phyloP scores from a whole-genome alignment of 306 rosid species.

The Arachis stenosperma region DNA sequence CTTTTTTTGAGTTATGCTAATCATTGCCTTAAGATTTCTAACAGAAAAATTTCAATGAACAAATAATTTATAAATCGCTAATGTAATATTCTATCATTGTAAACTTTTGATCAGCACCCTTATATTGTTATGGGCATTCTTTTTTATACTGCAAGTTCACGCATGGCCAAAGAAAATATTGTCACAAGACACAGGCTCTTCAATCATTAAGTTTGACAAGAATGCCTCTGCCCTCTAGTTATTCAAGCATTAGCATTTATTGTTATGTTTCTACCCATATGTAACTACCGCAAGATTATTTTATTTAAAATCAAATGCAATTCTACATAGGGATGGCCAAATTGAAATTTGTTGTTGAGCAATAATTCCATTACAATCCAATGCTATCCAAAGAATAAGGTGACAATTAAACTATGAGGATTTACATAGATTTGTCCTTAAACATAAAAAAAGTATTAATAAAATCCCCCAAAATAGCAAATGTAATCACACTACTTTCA shows the following conservation, averaged over 20 bases:
- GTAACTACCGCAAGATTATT: background rate
- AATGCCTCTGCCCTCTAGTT: background rate
- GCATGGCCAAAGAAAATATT: background rate
- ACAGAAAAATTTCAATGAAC: no score
- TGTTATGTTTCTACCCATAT: background rate
- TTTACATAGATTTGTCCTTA: no score
- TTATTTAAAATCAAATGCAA: background rate
- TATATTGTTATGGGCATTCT: background rate
- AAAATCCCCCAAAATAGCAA: no score
- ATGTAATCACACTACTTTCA: no score
- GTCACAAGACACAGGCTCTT: background rate
- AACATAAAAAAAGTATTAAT: no score
- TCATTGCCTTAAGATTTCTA: no score
- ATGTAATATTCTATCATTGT: no score
- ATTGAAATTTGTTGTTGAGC: background rate
- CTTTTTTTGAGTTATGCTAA: background rate
- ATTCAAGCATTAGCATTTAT: background rate
- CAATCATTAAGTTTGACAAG: background rate
- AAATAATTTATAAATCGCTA: no score
- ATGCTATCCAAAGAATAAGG: no score
- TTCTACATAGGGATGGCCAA: background rate
- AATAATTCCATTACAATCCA: background rate
- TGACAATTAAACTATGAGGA: no score
- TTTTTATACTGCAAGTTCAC: background rate
- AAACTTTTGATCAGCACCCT: no score